Base-by-base conservation (phyloP, 2,329 filamentous ascomycete genomes). In the Aureobasidium sp. region DNA sequence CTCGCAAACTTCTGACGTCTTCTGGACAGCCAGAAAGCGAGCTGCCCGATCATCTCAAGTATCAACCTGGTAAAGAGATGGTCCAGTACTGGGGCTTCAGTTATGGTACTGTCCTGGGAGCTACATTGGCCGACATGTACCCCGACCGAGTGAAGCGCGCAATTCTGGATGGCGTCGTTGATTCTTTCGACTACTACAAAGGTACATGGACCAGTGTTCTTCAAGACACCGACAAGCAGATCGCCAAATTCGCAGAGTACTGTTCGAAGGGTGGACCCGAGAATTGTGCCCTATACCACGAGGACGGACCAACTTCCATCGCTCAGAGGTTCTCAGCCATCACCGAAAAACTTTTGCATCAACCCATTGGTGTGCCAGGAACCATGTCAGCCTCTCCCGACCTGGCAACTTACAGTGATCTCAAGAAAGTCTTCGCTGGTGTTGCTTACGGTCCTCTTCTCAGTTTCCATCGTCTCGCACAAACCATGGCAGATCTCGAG, bases 191-290 rank as follows among this genome's bases (percentile, higher is more conserved):
- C 65, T 76, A 79, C 44, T 81, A 82, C 56, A 69, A 67, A 24
- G 75, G 75, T 3, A 70, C 70, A 66, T 84, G 80, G 81, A 79
- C 76, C 61, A 72, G 75, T 31, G 74, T 78, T 57, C 67, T 83
- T 7, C 73, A 73, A n/a, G 80, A 85, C 66, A 78, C 80, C 15
- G 83, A 86, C 68, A 74, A 77, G 57, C 77, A 81, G 6, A 77
- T 84, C 66, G 70, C 76, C 1, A 77, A 73, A 19, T 85, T 86
- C 62, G 83, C 81, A 66, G 71, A 74, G 19, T 76, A 78, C 44
- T 87, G 85, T 67, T 77, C 79, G 67, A 71, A 75, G 45, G 82
- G 79, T 19, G 80, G 81, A 0, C 47, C 49, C 6, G 63, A 72
- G 0, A 74, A 70, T 7, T 85, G 81, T 61, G 74, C 74, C 1